Conservation (phyloP, 2,329 filamentous ascomycete species). For the Trichoderma oligosporum region DNA sequence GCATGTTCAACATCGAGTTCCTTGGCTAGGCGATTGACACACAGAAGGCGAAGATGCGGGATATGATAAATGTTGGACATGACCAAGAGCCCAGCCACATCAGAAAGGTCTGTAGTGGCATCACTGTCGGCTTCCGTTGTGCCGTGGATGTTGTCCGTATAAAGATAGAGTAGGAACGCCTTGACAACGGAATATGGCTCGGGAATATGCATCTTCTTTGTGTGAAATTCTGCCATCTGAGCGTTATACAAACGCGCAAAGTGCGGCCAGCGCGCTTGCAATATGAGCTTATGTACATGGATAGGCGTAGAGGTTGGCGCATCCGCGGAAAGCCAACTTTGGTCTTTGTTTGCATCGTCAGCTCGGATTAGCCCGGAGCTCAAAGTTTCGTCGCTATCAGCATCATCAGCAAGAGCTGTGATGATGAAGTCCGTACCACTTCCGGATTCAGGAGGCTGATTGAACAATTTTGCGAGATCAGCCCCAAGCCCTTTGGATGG, state of each 20-base stretch:
- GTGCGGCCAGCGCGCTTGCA: conserved; percentile 94
- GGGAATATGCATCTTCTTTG: conserved; percentile 94
- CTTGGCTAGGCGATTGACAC: conserved; percentile 82
- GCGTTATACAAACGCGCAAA: conserved; percentile 88
- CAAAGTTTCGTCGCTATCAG: conserved; percentile 62
- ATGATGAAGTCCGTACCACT: conserved; percentile 89
- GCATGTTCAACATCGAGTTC: conserved; percentile 94
- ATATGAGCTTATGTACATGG: conserved; percentile 89
- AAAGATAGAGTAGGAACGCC: conserved; percentile 92
- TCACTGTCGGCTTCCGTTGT: conserved; percentile 53
- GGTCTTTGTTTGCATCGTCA: conserved; percentile 41
- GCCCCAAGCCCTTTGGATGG: conserved; percentile 69
- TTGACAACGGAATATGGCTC: conserved; percentile 93
- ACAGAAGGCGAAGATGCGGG: conserved; percentile 83
- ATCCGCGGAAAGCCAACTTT: conserved; percentile 59
- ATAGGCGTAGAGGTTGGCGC: conserved; percentile 74
- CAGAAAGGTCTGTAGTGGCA: conserved; percentile 72
- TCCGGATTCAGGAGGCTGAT: conserved; percentile 76
- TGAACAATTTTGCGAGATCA: conserved; percentile 83
- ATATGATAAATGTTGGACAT: conserved; percentile 99
- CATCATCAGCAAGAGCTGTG: conserved; percentile 79
- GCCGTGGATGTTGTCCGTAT: conserved; percentile 82
- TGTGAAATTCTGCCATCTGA: conserved; percentile 97
- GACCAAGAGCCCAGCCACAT: conserved; percentile 90
- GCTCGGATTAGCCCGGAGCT: conserved; percentile 48